These are phyloP conservation scores for Paramecium biaurelia DNA, from an alignment of 73 alveolate genomes.

Conservation along the genomic window DNA sequence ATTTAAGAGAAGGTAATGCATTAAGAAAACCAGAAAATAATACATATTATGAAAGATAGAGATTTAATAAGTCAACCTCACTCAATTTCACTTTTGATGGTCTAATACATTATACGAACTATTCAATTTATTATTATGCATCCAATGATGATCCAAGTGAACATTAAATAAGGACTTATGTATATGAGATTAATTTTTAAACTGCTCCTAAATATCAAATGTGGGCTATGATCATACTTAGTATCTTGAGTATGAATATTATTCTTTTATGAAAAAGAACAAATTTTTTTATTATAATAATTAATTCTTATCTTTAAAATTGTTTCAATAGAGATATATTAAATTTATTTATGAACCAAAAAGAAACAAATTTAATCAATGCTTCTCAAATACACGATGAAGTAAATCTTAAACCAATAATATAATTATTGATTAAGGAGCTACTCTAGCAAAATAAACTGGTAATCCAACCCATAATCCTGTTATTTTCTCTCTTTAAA, in stretches of 20 bases:
- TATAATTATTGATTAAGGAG: conserved; percentile 80
- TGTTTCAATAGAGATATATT: neutral
- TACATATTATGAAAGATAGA: neutral
- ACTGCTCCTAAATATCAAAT: neutral
- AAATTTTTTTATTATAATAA: neutral
- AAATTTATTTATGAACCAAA: neutral
- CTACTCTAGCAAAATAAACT: conserved; percentile 75
- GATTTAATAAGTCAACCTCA: neutral
- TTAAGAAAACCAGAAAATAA: neutral
- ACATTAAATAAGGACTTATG: conserved; percentile 6
- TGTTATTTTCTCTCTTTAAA: conserved; percentile 67
- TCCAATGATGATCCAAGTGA: conserved; percentile 45
- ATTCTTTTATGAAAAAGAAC: neutral
- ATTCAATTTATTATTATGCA: conserved; percentile 5
- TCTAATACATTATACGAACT: neutral
- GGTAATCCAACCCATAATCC: conserved; percentile 88
- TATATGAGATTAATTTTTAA: neutral
- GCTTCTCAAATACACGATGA: conserved; percentile 44
- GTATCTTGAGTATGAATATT: conserved; percentile 18
- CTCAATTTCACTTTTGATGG: neutral
- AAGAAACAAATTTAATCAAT: neutral
- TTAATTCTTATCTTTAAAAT: neutral
- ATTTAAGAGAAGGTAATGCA: neutral
- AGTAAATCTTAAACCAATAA: conserved; percentile 65
- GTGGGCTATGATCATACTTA: neutral